These are phyloP conservation scores for Entomophthora muscae DNA, from an alignment of 371 early-diverging fungal species.

Conservation along the genomic window DNA sequence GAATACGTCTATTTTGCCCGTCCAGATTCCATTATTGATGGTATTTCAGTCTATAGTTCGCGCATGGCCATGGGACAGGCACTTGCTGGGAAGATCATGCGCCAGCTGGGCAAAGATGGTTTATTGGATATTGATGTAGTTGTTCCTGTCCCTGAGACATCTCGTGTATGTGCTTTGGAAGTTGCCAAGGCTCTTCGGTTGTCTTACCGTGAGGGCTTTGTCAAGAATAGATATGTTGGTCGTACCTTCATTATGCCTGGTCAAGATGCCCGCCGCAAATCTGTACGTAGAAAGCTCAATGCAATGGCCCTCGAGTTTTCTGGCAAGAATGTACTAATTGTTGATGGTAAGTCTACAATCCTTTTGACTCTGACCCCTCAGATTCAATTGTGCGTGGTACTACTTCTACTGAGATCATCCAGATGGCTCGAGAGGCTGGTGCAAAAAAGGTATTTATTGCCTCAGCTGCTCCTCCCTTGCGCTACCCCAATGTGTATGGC, in stretches of 20 bases:
- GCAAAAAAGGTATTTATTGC: slow-evolving; percentile 97
- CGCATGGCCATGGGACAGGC: slow-evolving; percentile 94
- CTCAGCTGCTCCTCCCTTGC: slow-evolving; percentile 87
- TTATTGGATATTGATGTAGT: slow-evolving; percentile 79
- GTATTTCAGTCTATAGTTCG: slow-evolving; percentile 92
- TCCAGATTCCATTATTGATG: slow-evolving; percentile 93
- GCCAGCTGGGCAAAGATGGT: slow-evolving; percentile 38
- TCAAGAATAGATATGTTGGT: slow-evolving; percentile 95
- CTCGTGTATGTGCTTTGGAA: slow-evolving; percentile 84
- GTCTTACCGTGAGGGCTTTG: slow-evolving; percentile 91
- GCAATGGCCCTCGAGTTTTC: slow-evolving; percentile 92
- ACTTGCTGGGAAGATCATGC: slow-evolving; percentile 60
- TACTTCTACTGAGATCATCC: slow-evolving; percentile 90
- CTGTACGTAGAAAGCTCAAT: slow-evolving; percentile 91
- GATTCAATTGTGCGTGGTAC: slow-evolving; percentile 97
- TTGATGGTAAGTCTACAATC: slow-evolving; percentile 49
- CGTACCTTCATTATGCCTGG: slow-evolving; percentile 98
- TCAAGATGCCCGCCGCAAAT: slow-evolving; percentile 74
- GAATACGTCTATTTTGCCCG: slow-evolving; percentile 97
- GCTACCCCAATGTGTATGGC: slow-evolving; percentile 93
- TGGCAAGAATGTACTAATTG: slow-evolving; percentile 85
- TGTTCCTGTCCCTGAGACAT: slow-evolving; percentile 94
- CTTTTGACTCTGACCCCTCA: slow-evolving; percentile 9
- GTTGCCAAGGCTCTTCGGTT: slow-evolving; percentile 66
- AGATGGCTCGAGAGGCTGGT: slow-evolving; percentile 95